Percentiles rank a stretch among this genome's conserved stretches.
Evolutionary conservation across 495 filamentous ascomycete species (phyloP).

Genomic region (Evansstolkia leycettana): DNA sequence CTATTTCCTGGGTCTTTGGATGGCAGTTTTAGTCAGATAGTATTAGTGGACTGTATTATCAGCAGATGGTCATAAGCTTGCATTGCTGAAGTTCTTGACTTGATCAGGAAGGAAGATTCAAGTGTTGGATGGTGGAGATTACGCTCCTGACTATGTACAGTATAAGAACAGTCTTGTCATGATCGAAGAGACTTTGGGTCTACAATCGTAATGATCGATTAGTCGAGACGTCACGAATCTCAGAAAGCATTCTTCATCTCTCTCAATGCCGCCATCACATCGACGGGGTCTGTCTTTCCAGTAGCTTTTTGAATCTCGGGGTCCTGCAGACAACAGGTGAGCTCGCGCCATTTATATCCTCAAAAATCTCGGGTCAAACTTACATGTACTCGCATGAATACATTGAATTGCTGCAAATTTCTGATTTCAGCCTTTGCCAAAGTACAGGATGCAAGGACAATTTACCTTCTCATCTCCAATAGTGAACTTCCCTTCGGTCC

Average conservation of each 20-base stretch:
- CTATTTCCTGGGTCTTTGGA: too few relatives aligned
- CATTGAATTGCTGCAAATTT: constrained; percentile 69
- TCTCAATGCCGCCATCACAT: constrained; percentile 75
- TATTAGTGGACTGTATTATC: too few relatives aligned
- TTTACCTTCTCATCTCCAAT: constrained; percentile 94
- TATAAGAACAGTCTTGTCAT: too few relatives aligned
- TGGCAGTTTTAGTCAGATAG: too few relatives aligned
- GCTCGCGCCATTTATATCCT: background rate
- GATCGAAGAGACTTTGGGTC: too few relatives aligned
- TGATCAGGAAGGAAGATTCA: too few relatives aligned
- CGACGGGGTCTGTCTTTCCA: constrained; percentile 68
- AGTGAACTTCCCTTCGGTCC: constrained; percentile 93
- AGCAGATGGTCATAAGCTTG: too few relatives aligned
- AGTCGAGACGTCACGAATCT: too few relatives aligned
- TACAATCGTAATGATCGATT: too few relatives aligned
- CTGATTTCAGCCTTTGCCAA: constrained; percentile 2
- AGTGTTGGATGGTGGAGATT: too few relatives aligned
- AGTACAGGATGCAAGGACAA: background rate
- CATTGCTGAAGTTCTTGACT: too few relatives aligned
- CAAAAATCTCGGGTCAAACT: constrained; percentile 15
- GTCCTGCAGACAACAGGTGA: constrained; percentile 40
- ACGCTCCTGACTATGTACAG: too few relatives aligned
- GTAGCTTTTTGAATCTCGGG: constrained; percentile 74
- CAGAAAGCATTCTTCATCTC: constrained; percentile 76
- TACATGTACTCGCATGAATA: constrained; percentile 87